These are phyloP conservation scores for Penicillium verrucosum DNA, from an alignment of 2,329 filamentous ascomycete species.

Conservation along the genomic window DNA sequence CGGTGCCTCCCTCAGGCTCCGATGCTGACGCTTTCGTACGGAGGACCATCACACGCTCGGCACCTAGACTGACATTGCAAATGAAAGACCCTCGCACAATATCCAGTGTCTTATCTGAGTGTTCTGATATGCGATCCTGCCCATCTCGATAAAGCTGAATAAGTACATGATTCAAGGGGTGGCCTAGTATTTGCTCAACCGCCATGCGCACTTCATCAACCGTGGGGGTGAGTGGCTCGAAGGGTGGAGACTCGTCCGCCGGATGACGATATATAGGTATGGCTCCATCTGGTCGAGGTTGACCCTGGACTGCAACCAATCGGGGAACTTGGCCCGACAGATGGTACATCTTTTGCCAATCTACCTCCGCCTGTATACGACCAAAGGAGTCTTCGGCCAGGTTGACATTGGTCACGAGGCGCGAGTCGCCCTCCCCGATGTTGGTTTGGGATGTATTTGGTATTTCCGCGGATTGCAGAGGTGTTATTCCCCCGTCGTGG, in stretches of 20 bases:
- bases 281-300: conserved; percentile 61
- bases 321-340: conserved; percentile 88
- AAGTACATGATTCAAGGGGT: conserved; percentile 82
- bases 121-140: conserved; percentile 89
- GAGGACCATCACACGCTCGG: conserved; percentile 83
- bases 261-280: conserved; percentile 95
- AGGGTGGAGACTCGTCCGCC: conserved; percentile 76
- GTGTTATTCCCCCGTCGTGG: background rate
- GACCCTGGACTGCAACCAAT: conserved; percentile 83
- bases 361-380: conserved; percentile 68
- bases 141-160: conserved; percentile 92
- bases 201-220: conserved; percentile 65
- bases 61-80: conserved; percentile 90
- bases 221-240: conserved; percentile 70
- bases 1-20: conserved; percentile 23
- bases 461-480: background rate
- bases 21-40: conserved; percentile 60
- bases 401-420: conserved; percentile 68
- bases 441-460: conserved; percentile 5
- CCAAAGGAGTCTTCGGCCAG: conserved; percentile 62
- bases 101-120: conserved; percentile 95
- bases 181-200: conserved; percentile 70
- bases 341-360: conserved; percentile 91
- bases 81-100: conserved; percentile 78
- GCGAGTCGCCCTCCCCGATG: conserved; percentile 79